Conservation (phyloP, 2,329 filamentous ascomycete species). For the Arthrinium puccinioides region DNA sequence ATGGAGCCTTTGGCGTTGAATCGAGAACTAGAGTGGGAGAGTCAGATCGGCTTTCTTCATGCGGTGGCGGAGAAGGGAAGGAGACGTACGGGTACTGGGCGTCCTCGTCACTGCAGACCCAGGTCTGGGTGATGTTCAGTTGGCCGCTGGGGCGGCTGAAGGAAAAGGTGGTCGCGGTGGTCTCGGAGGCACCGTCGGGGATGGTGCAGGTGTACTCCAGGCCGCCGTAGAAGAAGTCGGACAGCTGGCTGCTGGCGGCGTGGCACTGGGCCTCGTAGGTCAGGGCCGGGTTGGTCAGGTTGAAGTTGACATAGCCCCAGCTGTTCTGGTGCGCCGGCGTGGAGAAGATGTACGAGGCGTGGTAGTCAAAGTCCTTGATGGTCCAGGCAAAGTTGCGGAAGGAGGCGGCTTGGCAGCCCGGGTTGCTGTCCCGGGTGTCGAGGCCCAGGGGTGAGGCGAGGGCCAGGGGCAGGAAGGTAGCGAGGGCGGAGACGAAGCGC, state of each 20-base stretch:
- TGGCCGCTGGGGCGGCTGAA: slow-evolving; percentile 28
- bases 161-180: slow-evolving; percentile 30
- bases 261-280: slow-evolving; percentile 29
- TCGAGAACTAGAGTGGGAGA: slow-evolving; percentile 14
- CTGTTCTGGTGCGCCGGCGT: slow-evolving; percentile 45
- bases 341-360: slow-evolving; percentile 39
- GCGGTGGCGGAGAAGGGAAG: neutral
- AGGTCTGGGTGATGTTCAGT: slow-evolving; percentile 40
- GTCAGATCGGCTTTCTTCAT: slow-evolving; percentile 5
- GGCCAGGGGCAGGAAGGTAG: slow-evolving; percentile 17
- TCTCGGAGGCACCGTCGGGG: slow-evolving; percentile 18
- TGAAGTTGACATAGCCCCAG: slow-evolving; percentile 40
- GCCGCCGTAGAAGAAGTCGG: slow-evolving; percentile 43
- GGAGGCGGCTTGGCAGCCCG: slow-evolving; percentile 25
- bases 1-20: slow-evolving; percentile 24
- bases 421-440: slow-evolving; percentile 12
- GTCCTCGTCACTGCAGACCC: slow-evolving; percentile 35
- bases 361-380: slow-evolving; percentile 37
- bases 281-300: slow-evolving; percentile 38
- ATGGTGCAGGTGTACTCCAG: slow-evolving; percentile 34
- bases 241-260: slow-evolving; percentile 32
- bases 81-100: slow-evolving; percentile 28
- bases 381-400: slow-evolving; percentile 30
- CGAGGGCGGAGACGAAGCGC: slow-evolving; percentile 16
- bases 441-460: slow-evolving; percentile 16